Conservation (phyloP, 2,329 filamentous ascomycete genomes). For the Phyllosticta ampelicida region DNA sequence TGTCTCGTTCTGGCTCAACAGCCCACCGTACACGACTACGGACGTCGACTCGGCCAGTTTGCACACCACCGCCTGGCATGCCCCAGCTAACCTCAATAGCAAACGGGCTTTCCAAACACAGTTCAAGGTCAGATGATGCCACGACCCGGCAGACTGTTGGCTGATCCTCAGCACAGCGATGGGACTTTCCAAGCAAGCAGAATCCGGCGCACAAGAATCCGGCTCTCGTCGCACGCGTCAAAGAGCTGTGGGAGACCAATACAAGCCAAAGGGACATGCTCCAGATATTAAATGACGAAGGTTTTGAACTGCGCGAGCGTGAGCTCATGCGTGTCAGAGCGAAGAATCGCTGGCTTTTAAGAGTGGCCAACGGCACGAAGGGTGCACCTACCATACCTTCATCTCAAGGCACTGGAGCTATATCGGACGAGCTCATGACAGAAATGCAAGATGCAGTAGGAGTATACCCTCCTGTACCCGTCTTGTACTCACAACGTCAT, state of each 20-base stretch:
- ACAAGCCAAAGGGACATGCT: conserved; percentile 60
- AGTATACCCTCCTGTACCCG: not conserved
- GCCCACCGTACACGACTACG: conserved; percentile 10
- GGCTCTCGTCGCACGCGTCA: conserved; percentile 55
- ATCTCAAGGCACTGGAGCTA: not conserved
- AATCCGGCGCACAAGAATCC: conserved; percentile 61
- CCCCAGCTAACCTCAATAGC: conserved; percentile 31
- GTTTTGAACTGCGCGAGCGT: conserved; percentile 60
- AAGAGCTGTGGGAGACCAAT: conserved; percentile 69
- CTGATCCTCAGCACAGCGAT: conserved; percentile 36
- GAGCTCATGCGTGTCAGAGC: conserved; percentile 60
- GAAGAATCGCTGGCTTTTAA: conserved; percentile 57
- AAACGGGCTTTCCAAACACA: conserved; percentile 68
- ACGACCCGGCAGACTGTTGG: not conserved
- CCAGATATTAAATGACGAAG: conserved; percentile 56
- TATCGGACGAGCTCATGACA: conserved; percentile 2
- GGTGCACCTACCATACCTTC: not conserved
- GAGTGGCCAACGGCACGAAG: conserved; percentile 50
- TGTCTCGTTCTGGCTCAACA: conserved; percentile 1
- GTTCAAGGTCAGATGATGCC: conserved; percentile 41
- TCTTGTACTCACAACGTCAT: not conserved
- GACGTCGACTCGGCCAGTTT: conserved; percentile 4
- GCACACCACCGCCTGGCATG: not conserved
- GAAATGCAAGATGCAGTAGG: conserved; percentile 6
- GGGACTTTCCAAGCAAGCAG: conserved; percentile 68